Evolutionary conservation across 257 asterid genomes (phyloP), one percentile per base, ranked within the genome.

Genomic region (Craterostigma plantagineum): DNA sequence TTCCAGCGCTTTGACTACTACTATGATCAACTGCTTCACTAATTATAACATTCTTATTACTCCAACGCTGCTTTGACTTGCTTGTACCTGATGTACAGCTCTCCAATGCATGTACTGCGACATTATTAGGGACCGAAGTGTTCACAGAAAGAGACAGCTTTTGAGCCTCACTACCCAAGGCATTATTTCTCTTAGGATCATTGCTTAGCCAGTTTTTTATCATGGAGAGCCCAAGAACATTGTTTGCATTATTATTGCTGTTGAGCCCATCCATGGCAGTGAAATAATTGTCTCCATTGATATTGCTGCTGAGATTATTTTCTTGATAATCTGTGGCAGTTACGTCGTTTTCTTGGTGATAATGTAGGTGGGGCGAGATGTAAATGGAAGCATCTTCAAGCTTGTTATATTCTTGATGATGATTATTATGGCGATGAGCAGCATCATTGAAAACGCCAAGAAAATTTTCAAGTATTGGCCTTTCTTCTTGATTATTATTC

Each of bases 91-190:
- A 59, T n/a, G 67, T 57, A 18, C 78, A 23, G 6, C 30, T 23
- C 40, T 36, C 40, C 40, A 36, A 9, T 36, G 14, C 40, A 36
- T 8, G 11, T n/a, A n/a, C n/a, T n/a, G n/a, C n/a, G 40, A 10
- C 40, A 36, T 12, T 36, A 12, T 36, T 36, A 36, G 11, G 4
- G 14, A 36, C 40, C 14, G 8, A 86, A 0, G 77, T 73, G 56
- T 93, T 76, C 84, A 83, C 76, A 0, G 91, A 76, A 11, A 79
- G 81, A 0, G 96, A 74, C 73, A 76, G 41, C 0, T 62, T 65
- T 52, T 73, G 79, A 1, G 33, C 51, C 16, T 58, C 48, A 10
- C 30, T 38, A 10, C 41, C 45, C 55, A 16, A 33, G 54, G 36
- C 52, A 59, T 39, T n/a, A 70, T n/a, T n/a, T n/a, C 38, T 0